These are phyloP conservation scores for Thalassiosira mediterranea DNA, from an alignment of 352 stramenopile genomes.

Conservation along the genomic window DNA sequence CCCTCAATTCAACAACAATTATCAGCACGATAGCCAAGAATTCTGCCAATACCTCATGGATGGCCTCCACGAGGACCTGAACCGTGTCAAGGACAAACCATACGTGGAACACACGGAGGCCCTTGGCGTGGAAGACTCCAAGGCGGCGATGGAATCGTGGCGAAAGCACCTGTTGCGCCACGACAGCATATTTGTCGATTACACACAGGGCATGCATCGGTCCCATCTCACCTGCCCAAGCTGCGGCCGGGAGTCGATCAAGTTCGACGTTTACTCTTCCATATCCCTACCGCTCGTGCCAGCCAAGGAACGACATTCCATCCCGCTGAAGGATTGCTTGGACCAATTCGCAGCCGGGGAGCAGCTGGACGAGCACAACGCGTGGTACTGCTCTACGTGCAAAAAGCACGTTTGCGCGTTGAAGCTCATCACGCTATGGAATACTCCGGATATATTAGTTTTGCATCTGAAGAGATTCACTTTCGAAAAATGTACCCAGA, in stretches of 20 bases:
- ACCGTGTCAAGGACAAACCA: slow-evolving; percentile 88
- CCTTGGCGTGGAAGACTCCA: slow-evolving; percentile 89
- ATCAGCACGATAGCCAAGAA: slow-evolving; percentile 97
- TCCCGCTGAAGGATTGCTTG: slow-evolving; percentile 87
- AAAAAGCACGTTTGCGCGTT: slow-evolving; percentile 95
- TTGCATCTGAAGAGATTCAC: slow-evolving; percentile 98
- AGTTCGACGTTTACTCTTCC: slow-evolving; percentile 97
- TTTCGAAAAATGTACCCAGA: slow-evolving; percentile 89
- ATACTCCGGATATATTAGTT: slow-evolving; percentile 95
- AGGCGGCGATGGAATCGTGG: slow-evolving; percentile 94
- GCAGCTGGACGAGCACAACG: slow-evolving; percentile 95
- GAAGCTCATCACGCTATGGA: slow-evolving; percentile 98
- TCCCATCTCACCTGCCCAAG: slow-evolving; percentile 95
- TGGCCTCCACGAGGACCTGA: slow-evolving; percentile 98
- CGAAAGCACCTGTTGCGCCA: slow-evolving; percentile 92
- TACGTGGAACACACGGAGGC: slow-evolving; percentile 89
- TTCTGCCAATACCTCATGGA: slow-evolving; percentile 96
- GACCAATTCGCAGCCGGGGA: slow-evolving; percentile 96
- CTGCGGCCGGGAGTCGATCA: slow-evolving; percentile 94
- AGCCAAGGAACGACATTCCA: slow-evolving; percentile 73
- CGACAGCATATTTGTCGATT: slow-evolving; percentile 95
- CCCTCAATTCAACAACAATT: slow-evolving; percentile 96
- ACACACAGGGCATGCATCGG: slow-evolving; percentile 95
- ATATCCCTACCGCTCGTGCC: slow-evolving; percentile 93
- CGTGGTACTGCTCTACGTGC: slow-evolving; percentile 97